These are phyloP conservation scores for Tulasnella sp. DNA, from an alignment of 768 basidiomycete genomes.

Conservation along the genomic window DNA sequence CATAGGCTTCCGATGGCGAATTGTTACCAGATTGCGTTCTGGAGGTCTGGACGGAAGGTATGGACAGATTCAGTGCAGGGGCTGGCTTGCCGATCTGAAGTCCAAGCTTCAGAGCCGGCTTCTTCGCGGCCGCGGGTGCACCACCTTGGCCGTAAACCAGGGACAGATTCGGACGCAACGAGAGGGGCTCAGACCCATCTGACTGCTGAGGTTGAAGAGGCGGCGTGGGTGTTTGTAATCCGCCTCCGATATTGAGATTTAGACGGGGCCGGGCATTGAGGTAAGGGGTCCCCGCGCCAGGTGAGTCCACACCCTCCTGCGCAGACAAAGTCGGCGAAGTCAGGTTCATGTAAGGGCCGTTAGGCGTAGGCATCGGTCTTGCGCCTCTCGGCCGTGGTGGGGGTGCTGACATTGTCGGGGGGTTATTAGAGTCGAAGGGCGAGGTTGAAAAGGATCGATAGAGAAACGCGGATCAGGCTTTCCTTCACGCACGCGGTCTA, in stretches of 20 bases:
- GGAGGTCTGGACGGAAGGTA: neutral
- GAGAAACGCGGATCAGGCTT: conserved; percentile 7
- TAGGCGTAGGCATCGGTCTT: conserved; percentile 11
- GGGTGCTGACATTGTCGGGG: neutral
- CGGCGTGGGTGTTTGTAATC: neutral
- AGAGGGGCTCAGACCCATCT: neutral
- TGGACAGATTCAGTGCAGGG: neutral
- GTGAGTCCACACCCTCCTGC: conserved; percentile 11
- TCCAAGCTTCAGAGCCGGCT: conserved; percentile 14
- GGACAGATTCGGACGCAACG: conserved; percentile 21
- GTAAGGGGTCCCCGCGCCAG: conserved; percentile 8
- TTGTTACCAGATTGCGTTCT: neutral
- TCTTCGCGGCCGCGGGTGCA: neutral
- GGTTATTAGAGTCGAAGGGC: neutral
- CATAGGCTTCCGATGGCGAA: neutral
- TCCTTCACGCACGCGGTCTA: conserved; percentile 3
- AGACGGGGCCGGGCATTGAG: conserved; percentile 4
- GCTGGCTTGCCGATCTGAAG: conserved; percentile 3
- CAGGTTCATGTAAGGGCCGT: conserved; percentile 13
- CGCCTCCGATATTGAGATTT: conserved; percentile 8
- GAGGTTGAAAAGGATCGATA: conserved; percentile 2
- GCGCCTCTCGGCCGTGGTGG: conserved; percentile 16
- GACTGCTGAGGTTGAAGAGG: neutral
- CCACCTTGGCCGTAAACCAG: conserved; percentile 19
- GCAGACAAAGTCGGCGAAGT: conserved; percentile 13